A percentile compares a stretch with the other conserved stretches of the same genome.
Evolutionary conservation across 2,329 filamentous ascomycete genomes (phyloP).

Genomic region (Sporothrix schenckii): DNA sequence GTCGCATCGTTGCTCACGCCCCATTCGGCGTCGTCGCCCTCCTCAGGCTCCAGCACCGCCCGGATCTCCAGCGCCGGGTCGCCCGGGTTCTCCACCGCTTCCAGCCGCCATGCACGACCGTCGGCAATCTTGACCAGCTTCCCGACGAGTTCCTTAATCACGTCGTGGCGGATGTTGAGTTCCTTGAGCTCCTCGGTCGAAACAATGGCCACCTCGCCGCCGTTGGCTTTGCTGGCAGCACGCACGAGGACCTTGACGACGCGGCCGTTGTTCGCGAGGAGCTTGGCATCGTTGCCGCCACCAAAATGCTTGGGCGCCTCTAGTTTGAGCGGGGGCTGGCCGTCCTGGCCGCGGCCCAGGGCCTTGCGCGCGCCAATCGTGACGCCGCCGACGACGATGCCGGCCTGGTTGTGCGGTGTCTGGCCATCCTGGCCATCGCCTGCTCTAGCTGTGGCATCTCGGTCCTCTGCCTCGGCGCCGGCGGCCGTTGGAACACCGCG

Average conservation of each 20-base stretch:
- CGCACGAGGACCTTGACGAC: slow-evolving; percentile 52
- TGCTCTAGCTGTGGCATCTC: slow-evolving; percentile 13
- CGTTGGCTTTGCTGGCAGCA: slow-evolving; percentile 56
- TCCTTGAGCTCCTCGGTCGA: slow-evolving; percentile 69
- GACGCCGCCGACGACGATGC: slow-evolving; percentile 56
- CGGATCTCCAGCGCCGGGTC: slow-evolving; percentile 64
- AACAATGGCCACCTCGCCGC: slow-evolving; percentile 63
- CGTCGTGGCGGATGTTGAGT: slow-evolving; percentile 66
- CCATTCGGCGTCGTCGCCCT: slow-evolving; percentile 32
- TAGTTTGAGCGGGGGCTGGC: slow-evolving; percentile 52
- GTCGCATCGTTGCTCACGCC: slow-evolving; percentile 48
- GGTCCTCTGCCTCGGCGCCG: slow-evolving; percentile 31
- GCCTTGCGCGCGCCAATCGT: slow-evolving; percentile 56
- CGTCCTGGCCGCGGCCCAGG: slow-evolving; percentile 53
- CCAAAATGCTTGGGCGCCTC: slow-evolving; percentile 50
- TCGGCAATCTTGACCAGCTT: slow-evolving; percentile 70
- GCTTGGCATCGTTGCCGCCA: slow-evolving; percentile 33
- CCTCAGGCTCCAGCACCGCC: slow-evolving; percentile 64
- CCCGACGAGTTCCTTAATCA: slow-evolving; percentile 69
- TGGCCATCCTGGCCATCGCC: neutral
- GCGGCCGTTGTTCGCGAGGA: neutral
- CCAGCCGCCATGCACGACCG: slow-evolving; percentile 76
- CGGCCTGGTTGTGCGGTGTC: slow-evolving; percentile 28
- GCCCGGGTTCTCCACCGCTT: slow-evolving; percentile 71
- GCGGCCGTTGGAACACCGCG: slow-evolving; percentile 36